These are phyloP conservation scores for Ustilago shanxiensis DNA, from an alignment of 1,284 basidiomycete species.

Conservation along the genomic window DNA sequence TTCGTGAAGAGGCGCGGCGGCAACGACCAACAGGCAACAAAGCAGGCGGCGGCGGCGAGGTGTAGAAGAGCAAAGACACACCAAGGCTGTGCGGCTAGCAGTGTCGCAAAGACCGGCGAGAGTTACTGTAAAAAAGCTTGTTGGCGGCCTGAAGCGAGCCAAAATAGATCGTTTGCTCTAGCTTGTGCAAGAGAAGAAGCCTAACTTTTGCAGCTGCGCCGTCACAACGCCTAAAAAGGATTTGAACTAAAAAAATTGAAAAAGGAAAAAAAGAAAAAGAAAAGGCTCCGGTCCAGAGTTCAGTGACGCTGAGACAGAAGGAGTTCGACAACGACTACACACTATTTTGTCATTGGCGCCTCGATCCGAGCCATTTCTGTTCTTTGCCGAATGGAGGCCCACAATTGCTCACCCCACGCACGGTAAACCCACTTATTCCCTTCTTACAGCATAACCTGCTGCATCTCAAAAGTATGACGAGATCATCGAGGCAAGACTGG, in stretches of 20 bases:
- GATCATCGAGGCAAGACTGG: too few relatives aligned
- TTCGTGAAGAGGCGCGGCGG: slow-evolving; percentile 10
- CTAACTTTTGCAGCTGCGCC: neutral
- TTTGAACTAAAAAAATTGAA: neutral
- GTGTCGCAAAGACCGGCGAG: neutral
- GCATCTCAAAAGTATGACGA: too few relatives aligned
- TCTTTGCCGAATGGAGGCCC: neutral
- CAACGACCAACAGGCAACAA: neutral
- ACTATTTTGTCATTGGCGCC: slow-evolving; percentile 4
- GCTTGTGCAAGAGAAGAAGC: neutral
- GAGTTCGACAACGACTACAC: neutral
- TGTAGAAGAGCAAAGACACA: neutral
- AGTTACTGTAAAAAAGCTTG: neutral
- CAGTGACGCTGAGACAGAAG: neutral
- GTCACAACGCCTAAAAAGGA: slow-evolving; percentile 1
- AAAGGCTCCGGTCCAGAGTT: neutral
- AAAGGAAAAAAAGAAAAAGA: neutral
- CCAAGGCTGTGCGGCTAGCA: neutral
- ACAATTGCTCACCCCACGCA: neutral
- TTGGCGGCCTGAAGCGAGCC: slow-evolving; percentile 8
- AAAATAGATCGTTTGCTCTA: slow-evolving; percentile 6
- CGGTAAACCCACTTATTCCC: too few relatives aligned
- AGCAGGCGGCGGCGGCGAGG: neutral
- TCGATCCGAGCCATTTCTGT: neutral
- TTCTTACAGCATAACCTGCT: too few relatives aligned